phyloP scores from a whole-genome alignment of 2,329 filamentous ascomycete species.

The Fusarium sp. region DNA sequence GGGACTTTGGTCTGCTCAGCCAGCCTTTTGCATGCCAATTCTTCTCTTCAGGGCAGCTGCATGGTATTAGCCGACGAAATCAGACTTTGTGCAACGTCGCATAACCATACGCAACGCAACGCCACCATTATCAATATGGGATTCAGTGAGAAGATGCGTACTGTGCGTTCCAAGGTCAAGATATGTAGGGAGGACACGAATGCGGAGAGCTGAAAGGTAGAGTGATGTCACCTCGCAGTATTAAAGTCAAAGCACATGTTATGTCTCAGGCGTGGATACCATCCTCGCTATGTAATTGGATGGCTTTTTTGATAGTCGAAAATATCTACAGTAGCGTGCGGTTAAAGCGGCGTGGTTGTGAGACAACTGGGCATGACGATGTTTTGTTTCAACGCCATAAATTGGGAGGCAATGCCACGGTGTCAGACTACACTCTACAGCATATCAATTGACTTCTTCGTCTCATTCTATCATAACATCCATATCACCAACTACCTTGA shows the following conservation, averaged over 20 bases:
- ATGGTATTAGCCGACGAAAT: not conserved
- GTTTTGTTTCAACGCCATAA: not conserved
- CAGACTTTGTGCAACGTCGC: not conserved
- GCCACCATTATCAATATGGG: accelerated
- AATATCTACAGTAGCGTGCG: not conserved
- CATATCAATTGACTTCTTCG: not conserved
- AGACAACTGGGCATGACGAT: not conserved
- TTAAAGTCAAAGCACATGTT: not conserved
- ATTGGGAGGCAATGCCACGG: not conserved
- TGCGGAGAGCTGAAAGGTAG: not conserved
- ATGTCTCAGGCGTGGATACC: accelerated
- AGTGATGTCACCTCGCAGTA: not conserved
- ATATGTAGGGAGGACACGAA: not conserved
- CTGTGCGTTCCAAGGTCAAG: accelerated
- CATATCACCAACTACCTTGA: accelerated
- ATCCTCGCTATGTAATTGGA: not conserved
- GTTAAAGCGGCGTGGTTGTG: not conserved
- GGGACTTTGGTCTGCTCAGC: not conserved
- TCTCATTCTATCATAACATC: accelerated
- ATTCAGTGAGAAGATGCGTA: not conserved
- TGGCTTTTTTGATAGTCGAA: accelerated
- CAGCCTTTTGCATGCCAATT: not conserved
- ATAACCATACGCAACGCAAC: not conserved
- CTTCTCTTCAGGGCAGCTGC: not conserved
- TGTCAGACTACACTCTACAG: accelerated